Base-by-base conservation (phyloP, 495 filamentous ascomycete species). In the Sabuloglossum arenarium region DNA sequence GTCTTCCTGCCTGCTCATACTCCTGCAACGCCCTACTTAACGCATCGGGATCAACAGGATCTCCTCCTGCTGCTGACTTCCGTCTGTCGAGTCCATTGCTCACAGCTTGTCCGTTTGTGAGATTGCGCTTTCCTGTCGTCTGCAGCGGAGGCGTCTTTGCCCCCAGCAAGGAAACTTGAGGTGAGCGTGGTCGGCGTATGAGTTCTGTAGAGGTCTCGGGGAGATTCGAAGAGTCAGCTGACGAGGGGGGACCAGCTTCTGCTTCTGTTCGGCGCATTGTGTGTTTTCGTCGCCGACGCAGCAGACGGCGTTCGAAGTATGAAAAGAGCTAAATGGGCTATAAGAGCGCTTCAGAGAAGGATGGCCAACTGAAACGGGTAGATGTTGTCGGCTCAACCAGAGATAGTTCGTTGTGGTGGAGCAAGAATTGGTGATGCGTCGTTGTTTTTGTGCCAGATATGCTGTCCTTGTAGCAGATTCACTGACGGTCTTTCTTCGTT, bases 11-110 rank as follows among this genome's bases (percentile, higher is more conserved):
- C 31, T 82, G 71, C 58, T 83, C 80, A 61, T 77, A 77, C 45
- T 78, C 73, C 62, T 78, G 77, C 60, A 86, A 67, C 4, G 79
- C 80, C 64, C 74, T 79, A 53, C 71, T 75, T 37, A 86, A 66
- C n/a, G 75, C 77, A 58, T 66, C 66, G 16, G 82, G 66, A 66
- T 84, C 80, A 31, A 83, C 68, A 0, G 79, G 70, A 53, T 79
- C 78, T 51, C 47, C 45, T 47, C 45, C 47, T 12, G 14, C 16
- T 21, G 47, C 5, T 25, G 76, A 77, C 19, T 32, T 43, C 30
- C 67, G 59, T 25, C 63, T 60, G 37, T 60, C 53, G 49, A 37
- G n/a, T 8, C 46, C 64, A 55, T 63, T 63, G 32, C 24, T 6
- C 47, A 51, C 50, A 14, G 32, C 39, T n/a, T 59, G 59, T 10